These are phyloP conservation scores for Penicillium sp. DNA, from an alignment of 2,329 filamentous ascomycete genomes.

Conservation along the genomic window DNA sequence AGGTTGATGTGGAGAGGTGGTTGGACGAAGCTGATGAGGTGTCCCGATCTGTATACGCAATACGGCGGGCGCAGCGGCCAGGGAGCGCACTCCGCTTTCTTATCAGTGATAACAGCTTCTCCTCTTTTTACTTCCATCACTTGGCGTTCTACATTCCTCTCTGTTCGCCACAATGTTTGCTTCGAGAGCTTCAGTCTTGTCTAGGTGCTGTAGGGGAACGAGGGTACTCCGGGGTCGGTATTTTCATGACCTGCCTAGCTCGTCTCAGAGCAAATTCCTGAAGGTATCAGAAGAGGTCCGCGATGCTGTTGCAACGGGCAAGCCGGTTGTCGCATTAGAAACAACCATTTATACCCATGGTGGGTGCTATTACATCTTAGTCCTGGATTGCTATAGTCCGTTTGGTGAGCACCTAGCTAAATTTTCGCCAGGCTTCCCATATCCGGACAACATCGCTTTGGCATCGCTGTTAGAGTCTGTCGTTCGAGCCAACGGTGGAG, in stretches of 20 bases:
- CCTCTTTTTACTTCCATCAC: slow-evolving; percentile 17
- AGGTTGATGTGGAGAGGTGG: slow-evolving; percentile 16
- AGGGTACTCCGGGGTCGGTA: slow-evolving; percentile 19
- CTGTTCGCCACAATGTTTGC: slow-evolving; percentile 17
- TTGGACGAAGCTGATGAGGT: slow-evolving; percentile 35
- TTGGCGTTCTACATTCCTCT: slow-evolving; percentile 2
- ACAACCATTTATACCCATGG: slow-evolving; percentile 98
- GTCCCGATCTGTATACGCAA: slow-evolving; percentile 32
- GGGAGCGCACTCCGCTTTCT: slow-evolving; percentile 30
- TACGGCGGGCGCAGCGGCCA: slow-evolving; percentile 38
- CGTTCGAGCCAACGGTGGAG: slow-evolving; percentile 75
- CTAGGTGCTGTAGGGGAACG: slow-evolving; percentile 16
- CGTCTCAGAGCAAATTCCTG: slow-evolving; percentile 54
- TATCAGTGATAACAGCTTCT: slow-evolving; percentile 27
- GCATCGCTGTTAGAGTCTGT: slow-evolving; percentile 78
- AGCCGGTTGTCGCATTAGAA: slow-evolving; percentile 88
- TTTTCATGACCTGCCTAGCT: slow-evolving; percentile 31
- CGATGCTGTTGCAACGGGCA: slow-evolving; percentile 70
- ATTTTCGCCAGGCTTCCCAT: slow-evolving; percentile 59
- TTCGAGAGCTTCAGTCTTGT: slow-evolving; percentile 24
- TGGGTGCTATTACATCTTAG: slow-evolving; percentile 23
- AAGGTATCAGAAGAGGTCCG: slow-evolving; percentile 78
- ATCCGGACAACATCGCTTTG: slow-evolving; percentile 71
- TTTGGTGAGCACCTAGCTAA: slow-evolving; percentile 1
- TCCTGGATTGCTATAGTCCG: background rate